Conservation (phyloP, 2,329 filamentous ascomycete species). For the Aphanoascus verrucosus region DNA sequence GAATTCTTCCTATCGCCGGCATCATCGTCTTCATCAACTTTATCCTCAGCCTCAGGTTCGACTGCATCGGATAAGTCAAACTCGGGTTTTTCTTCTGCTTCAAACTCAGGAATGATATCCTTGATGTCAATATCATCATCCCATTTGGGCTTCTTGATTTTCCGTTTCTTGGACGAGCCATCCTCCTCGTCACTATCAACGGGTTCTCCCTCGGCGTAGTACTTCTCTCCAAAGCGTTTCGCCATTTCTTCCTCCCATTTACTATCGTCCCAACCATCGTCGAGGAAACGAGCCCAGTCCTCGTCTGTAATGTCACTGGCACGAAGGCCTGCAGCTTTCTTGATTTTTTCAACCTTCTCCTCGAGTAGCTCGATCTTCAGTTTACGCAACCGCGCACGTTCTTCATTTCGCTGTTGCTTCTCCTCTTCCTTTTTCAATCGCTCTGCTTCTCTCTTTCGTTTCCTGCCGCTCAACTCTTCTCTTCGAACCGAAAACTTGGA, state of each 20-base stretch:
- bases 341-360: slow-evolving; percentile 75
- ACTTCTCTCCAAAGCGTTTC: slow-evolving; percentile 76
- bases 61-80: slow-evolving; percentile 49
- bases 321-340: slow-evolving; percentile 70
- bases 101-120: slow-evolving; percentile 78
- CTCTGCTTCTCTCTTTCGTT: slow-evolving; percentile 68
- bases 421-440: slow-evolving; percentile 66
- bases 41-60: slow-evolving; percentile 28
- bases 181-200: slow-evolving; percentile 38
- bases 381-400: slow-evolving; percentile 72
- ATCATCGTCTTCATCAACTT: slow-evolving; percentile 31
- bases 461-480: slow-evolving; percentile 66
- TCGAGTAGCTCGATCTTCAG: slow-evolving; percentile 87
- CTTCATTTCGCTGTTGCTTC: slow-evolving; percentile 63
- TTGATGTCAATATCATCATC: slow-evolving; percentile 97
- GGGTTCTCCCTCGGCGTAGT: slow-evolving; percentile 63
- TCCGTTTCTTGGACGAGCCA: slow-evolving; percentile 47
- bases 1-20: slow-evolving; percentile 25
- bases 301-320: slow-evolving; percentile 59
- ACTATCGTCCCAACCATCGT: slow-evolving; percentile 79
- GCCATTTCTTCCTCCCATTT: slow-evolving; percentile 87
- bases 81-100: slow-evolving; percentile 51
- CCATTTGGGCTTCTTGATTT: slow-evolving; percentile 75
- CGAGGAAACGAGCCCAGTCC: slow-evolving; percentile 74
- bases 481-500: slow-evolving; percentile 74